Percentiles rank a stretch among this genome's conserved stretches.
These are phyloP conservation scores for Diaporthe eres DNA, from an alignment of 2,329 filamentous ascomycete genomes.

Conservation along the genomic window DNA sequence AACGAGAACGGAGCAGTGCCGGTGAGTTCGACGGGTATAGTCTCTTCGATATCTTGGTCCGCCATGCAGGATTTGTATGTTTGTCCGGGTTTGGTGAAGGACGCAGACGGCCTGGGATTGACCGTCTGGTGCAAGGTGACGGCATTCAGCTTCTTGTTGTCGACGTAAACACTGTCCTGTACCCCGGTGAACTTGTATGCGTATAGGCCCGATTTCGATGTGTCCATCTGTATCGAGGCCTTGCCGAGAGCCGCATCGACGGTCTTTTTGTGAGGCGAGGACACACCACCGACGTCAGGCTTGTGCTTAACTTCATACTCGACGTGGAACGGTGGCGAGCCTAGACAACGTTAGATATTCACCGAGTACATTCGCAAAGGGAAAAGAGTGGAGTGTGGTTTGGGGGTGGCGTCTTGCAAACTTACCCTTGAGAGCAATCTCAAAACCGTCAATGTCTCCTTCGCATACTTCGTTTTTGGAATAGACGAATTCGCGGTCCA, in stretches of 20 bases:
- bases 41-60: slow-evolving; percentile 84
- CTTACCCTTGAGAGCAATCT: slow-evolving; percentile 83
- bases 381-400: background rate
- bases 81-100: slow-evolving; percentile 88
- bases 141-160: slow-evolving; percentile 74
- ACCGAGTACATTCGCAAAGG: background rate
- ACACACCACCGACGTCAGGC: slow-evolving; percentile 73
- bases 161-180: slow-evolving; percentile 88
- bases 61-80: slow-evolving; percentile 96
- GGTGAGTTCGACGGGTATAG: slow-evolving; percentile 87
- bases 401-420: slow-evolving; percentile 14
- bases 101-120: slow-evolving; percentile 84
- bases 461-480: slow-evolving; percentile 90
- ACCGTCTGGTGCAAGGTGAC: slow-evolving; percentile 86
- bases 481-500: slow-evolving; percentile 66
- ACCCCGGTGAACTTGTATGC: slow-evolving; percentile 88
- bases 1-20: slow-evolving; percentile 90
- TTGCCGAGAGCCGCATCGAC: slow-evolving; percentile 83
- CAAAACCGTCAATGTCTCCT: slow-evolving; percentile 91
- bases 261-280: slow-evolving; percentile 75
- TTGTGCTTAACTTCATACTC: slow-evolving; percentile 86
- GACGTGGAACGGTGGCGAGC: slow-evolving; percentile 84
- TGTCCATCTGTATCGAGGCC: slow-evolving; percentile 88
- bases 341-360: slow-evolving; percentile 59
- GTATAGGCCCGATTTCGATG: slow-evolving; percentile 84